Conservation (phyloP, 2,329 filamentous ascomycete genomes). For the Cladosporium oxysporum region DNA sequence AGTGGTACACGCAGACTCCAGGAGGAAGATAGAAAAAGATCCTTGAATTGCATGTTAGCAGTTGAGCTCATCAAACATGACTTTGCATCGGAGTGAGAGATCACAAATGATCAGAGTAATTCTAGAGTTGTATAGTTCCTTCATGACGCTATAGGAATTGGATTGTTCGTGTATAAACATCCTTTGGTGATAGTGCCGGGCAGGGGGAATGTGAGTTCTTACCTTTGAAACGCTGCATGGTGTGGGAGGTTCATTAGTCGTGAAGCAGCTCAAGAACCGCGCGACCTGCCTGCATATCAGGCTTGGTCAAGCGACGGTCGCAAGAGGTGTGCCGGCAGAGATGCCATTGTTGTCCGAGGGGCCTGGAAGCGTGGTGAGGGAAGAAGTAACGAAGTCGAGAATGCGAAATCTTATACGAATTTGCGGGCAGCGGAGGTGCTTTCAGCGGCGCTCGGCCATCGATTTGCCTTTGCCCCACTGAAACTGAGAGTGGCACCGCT, state of each 20-base stretch:
- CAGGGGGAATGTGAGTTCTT: slow-evolving; percentile 1
- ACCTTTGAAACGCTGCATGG: slow-evolving; percentile 6
- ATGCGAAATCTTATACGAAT: slow-evolving; percentile 16
- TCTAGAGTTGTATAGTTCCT: slow-evolving; percentile 55
- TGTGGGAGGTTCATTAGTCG: background rate
- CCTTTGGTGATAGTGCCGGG: slow-evolving; percentile 23
- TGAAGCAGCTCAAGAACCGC: background rate
- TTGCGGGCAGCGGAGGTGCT: slow-evolving; percentile 3
- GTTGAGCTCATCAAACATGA: background rate
- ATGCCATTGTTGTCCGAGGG: slow-evolving; percentile 9
- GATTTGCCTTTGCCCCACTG: background rate
- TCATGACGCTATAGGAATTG: slow-evolving; percentile 59
- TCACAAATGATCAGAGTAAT: slow-evolving; percentile 53
- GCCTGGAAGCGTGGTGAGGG: slow-evolving; percentile 3
- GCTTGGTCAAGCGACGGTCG: background rate
- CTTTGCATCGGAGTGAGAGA: slow-evolving; percentile 11
- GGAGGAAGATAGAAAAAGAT: background rate
- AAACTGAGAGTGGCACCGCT: no score
- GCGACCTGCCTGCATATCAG: background rate
- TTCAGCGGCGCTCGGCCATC: background rate
- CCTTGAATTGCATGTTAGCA: slow-evolving; percentile 13
- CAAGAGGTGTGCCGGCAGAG: slow-evolving; percentile 10
- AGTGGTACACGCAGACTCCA: background rate
- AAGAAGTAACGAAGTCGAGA: slow-evolving; percentile 4
- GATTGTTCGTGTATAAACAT: slow-evolving; percentile 53